Evolutionary conservation across 176 grass and related monocot genomes (phyloP).

Genomic region (Musa itinerans): DNA sequence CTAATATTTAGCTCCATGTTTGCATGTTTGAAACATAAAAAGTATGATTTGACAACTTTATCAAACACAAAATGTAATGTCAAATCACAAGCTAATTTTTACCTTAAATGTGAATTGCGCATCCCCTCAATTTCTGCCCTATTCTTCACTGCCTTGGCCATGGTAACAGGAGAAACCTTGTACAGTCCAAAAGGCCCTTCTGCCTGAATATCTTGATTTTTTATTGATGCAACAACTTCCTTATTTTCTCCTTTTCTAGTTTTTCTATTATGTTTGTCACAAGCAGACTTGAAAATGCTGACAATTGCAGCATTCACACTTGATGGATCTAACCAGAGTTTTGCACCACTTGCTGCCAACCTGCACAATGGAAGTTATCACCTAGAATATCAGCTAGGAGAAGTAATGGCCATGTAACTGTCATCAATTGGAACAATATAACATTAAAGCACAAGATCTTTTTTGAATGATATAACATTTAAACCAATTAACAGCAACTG

Average conservation of each 20-base stretch:
- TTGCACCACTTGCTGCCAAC: slow-evolving; percentile 60
- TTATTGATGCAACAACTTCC: slow-evolving; percentile 17
- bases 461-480: no score
- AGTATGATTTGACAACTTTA: background rate
- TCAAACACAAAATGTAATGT: background rate
- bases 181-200: slow-evolving; percentile 34
- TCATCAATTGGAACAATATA: background rate
- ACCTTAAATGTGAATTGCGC: slow-evolving; percentile 83
- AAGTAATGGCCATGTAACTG: background rate
- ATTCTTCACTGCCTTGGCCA: slow-evolving; percentile 85
- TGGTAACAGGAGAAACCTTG: slow-evolving; percentile 63
- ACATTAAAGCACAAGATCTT: no score
- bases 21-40: background rate
- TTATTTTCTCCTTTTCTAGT: slow-evolving; percentile 22
- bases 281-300: slow-evolving; percentile 55
- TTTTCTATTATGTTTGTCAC: slow-evolving; percentile 27
- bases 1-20: background rate
- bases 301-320: slow-evolving; percentile 88
- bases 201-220: slow-evolving; percentile 23
- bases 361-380: slow-evolving; percentile 38
- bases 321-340: slow-evolving; percentile 83
- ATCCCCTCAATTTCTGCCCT: slow-evolving; percentile 82
- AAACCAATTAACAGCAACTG: no score
- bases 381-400: slow-evolving; percentile 14
- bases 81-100: slow-evolving; percentile 18